These are phyloP conservation scores for Neoscytalidium dimidiatum DNA, from an alignment of 2,329 filamentous ascomycete genomes.

Conservation along the genomic window DNA sequence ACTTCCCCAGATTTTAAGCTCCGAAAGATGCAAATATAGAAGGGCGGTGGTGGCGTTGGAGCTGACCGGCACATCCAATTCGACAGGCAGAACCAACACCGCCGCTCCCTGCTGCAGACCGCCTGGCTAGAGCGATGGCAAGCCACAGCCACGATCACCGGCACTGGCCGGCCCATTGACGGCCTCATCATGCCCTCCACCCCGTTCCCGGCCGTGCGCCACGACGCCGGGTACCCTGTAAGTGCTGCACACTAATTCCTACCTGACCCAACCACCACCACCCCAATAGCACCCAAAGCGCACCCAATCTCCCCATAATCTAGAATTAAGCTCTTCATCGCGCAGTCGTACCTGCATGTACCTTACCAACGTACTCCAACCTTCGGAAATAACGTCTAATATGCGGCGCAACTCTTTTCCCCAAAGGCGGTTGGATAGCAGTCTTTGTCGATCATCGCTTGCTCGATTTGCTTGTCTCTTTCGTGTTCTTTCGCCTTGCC, in stretches of 20 bases:
- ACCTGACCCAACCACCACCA: not conserved
- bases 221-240: not conserved
- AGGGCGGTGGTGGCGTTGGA: not conserved
- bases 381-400: not conserved
- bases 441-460: no score
- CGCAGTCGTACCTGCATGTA: not conserved
- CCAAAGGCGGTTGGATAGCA: no score
- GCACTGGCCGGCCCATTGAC: slow-evolving; percentile 20
- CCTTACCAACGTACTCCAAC: not conserved
- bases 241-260: no score
- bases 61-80: not conserved
- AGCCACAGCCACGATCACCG: slow-evolving; percentile 18
- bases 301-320: not conserved
- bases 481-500: no score
- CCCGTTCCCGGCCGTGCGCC: not conserved
- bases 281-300: not conserved
- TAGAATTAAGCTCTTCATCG: no score
- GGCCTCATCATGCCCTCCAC: slow-evolving; percentile 17
- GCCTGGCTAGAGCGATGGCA: slow-evolving; percentile 28
- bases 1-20: not conserved
- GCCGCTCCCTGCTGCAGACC: slow-evolving; percentile 23
- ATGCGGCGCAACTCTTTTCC: not conserved
- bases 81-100: slow-evolving; percentile 26
- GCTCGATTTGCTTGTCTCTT: no score
- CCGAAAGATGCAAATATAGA: not conserved